Evolutionary conservation across 2,329 filamentous ascomycete genomes (phyloP).

Genomic region (Phyllosticta capitalensis): DNA sequence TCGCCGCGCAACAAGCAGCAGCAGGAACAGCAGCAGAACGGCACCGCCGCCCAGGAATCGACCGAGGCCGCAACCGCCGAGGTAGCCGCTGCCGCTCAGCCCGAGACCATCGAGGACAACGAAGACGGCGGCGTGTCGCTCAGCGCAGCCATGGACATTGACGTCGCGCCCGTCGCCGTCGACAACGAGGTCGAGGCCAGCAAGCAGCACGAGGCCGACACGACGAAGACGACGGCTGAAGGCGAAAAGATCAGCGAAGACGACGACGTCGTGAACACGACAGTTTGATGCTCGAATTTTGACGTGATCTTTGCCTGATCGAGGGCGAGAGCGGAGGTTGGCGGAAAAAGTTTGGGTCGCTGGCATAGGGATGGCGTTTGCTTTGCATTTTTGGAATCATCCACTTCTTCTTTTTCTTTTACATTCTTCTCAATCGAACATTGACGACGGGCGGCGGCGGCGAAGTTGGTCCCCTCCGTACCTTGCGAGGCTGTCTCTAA

Average conservation of each 20-base stretch:
- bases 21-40: neutral
- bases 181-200: conserved; percentile 2
- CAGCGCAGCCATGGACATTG: neutral
- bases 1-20: conserved; percentile 25
- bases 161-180: conserved; percentile 1
- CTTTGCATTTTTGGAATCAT: no score
- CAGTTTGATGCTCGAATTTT: neutral
- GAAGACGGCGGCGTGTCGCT: neutral
- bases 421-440: no score
- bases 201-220: conserved; percentile 5
- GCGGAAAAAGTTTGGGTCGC: no score
- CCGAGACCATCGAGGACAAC: neutral
- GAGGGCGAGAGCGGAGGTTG: no score
- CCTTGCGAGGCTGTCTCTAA: no score
- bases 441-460: no score
- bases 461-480: no score
- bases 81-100: neutral
- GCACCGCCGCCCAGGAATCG: neutral
- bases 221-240: conserved; percentile 1
- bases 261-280: conserved; percentile 8
- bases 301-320: no score
- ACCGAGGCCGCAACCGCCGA: neutral
- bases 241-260: conserved; percentile 1
- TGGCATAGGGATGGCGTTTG: no score
- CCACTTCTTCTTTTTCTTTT: no score